These are phyloP conservation scores for Aeschynomene evenia DNA, from an alignment of 306 rosid genomes.

Conservation along the genomic window DNA sequence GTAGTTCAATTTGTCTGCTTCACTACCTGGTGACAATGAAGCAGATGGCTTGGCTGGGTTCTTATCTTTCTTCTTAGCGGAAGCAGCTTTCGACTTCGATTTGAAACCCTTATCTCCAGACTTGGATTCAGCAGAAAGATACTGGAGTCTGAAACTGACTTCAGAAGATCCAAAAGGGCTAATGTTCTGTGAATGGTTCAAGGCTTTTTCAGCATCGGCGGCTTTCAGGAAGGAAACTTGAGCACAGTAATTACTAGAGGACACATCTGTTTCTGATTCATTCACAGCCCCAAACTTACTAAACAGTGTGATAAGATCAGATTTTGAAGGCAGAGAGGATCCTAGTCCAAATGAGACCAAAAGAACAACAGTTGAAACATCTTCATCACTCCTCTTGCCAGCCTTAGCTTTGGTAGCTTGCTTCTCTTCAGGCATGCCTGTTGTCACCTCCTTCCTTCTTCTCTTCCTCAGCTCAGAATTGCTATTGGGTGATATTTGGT, in stretches of 20 bases:
- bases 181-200: slow-evolving; percentile 40
- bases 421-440: slow-evolving; percentile 26
- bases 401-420: slow-evolving; percentile 26
- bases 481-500: slow-evolving; percentile 12
- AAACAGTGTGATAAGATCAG: slow-evolving; percentile 49
- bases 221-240: slow-evolving; percentile 45
- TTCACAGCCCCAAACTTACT: slow-evolving; percentile 55
- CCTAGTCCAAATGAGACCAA: slow-evolving; percentile 54
- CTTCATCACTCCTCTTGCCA: slow-evolving; percentile 9
- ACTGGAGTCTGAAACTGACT: slow-evolving; percentile 43
- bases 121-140: slow-evolving; percentile 32
- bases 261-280: slow-evolving; percentile 50
- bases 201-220: slow-evolving; percentile 65
- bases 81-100: slow-evolving; percentile 26
- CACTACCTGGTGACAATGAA: slow-evolving; percentile 30
- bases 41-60: slow-evolving; percentile 29
- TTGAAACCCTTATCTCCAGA: slow-evolving; percentile 39
- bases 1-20: slow-evolving; percentile 41
- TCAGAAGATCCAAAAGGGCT: slow-evolving; percentile 54
- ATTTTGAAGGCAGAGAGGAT: slow-evolving; percentile 57
- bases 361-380: slow-evolving; percentile 41
- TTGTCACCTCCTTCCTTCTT: slow-evolving; percentile 23
- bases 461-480: slow-evolving; percentile 33
- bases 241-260: slow-evolving; percentile 44
- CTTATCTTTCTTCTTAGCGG: slow-evolving; percentile 26